A percentile compares a stretch with the other conserved stretches of the same genome.
These are phyloP conservation scores for Zoysia japonica DNA, from an alignment of 176 grass and related monocot species.

Conservation along the genomic window DNA sequence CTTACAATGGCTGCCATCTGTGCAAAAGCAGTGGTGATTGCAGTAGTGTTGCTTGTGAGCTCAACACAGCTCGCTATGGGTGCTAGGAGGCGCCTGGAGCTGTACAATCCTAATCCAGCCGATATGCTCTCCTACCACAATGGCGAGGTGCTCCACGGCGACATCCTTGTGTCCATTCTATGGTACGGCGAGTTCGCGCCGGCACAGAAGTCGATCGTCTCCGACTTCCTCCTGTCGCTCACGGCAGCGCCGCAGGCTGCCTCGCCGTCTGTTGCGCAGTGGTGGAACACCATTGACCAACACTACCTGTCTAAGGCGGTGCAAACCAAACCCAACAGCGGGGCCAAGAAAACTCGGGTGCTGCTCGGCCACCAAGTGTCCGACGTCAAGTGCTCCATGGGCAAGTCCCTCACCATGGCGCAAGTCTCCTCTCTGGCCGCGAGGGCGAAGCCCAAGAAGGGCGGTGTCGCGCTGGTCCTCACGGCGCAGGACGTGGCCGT, in stretches of 20 bases:
- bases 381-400: conserved; percentile 52
- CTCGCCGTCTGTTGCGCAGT: conserved; percentile 55
- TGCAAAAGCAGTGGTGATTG: conserved; percentile 10
- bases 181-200: conserved; percentile 73
- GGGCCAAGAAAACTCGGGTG: conserved; percentile 25
- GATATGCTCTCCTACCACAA: conserved; percentile 74
- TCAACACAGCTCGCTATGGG: conserved; percentile 19
- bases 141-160: conserved; percentile 56
- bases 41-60: conserved; percentile 19
- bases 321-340: not conserved
- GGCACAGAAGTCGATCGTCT: conserved; percentile 62
- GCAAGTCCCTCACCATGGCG: conserved; percentile 56
- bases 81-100: conserved; percentile 56
- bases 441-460: conserved; percentile 4
- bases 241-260: conserved; percentile 22
- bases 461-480: conserved; percentile 55
- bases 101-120: conserved; percentile 35
- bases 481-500: conserved; percentile 66
- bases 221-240: conserved; percentile 79
- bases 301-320: conserved; percentile 58
- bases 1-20: conserved; percentile 1
- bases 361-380: conserved; percentile 47
- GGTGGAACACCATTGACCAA: conserved; percentile 76
- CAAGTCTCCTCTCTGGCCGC: conserved; percentile 59
- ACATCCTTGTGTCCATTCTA: conserved; percentile 58